Evolutionary conservation across 148 eudicot species (phyloP), one percentile per base, ranked within the genome.

Genomic region (Silene latifolia): DNA sequence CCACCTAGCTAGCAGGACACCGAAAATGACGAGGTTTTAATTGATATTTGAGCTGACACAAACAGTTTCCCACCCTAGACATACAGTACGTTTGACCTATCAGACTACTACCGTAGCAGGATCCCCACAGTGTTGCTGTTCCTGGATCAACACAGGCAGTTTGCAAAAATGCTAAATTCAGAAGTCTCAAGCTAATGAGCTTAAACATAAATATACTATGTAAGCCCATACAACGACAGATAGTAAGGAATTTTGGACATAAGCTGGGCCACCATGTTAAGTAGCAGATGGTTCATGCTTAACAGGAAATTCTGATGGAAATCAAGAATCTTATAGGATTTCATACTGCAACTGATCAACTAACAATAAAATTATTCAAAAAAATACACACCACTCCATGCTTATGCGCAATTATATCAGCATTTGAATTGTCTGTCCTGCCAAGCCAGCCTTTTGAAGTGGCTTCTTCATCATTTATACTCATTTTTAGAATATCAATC

Each of bases 351-450:
- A 13, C 14, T 23, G 39, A 25, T 14, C 3, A 58, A 27, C 64
- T 11, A 15, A 39, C 5, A 54, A 39, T 4, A 4, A 8, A 6
- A 39, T 39, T 51, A 51, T 51, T 42, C 24, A 72, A 39, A 71
- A 23, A 13, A n/a, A 21, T 51, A 67, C 90, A 51, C 88, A 95
- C 99, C 97, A 92, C 94, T 29, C 99, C 99, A 78, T 95, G 98
- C 84, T 92, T 95, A 85, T 95, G 99, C 47, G 99, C 99, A 75
- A 92, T 80, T 61, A 88, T 90, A 84, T 95, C 99, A 67, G 91
- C 91, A 89, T 92, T 95, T 46, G 81, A 78, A 74, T 72, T 77
- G 80, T 84, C 89, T 39, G 82, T 73, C 81, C 82, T 86, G 73
- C 97, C 90, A 82, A 90, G 94, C 99, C 99, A 95, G 51, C 99